Conservation (phyloP, 1,284 basidiomycete genomes). For the Gymnopus androsaceus region DNA sequence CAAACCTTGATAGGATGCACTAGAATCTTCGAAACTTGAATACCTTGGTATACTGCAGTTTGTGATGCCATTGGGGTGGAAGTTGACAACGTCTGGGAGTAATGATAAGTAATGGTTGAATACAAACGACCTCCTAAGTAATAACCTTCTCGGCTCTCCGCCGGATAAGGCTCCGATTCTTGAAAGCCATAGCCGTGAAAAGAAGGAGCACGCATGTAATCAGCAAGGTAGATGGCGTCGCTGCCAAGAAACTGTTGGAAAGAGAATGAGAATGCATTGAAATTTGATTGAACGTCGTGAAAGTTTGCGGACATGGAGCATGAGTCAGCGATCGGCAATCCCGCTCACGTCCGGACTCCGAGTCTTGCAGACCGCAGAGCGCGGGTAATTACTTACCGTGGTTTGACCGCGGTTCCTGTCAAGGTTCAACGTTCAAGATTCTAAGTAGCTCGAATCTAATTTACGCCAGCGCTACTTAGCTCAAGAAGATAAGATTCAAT, state of each 20-base stretch:
- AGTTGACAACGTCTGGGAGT: background rate
- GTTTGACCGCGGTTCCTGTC: no score
- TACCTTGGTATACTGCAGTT: constrained; percentile 34
- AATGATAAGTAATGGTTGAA: background rate
- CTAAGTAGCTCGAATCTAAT: background rate
- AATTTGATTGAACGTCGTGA: no score
- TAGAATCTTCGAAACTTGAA: constrained; percentile 60
- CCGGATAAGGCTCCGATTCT: background rate
- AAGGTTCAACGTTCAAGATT: background rate
- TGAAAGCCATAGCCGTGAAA: background rate
- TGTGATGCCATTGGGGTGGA: background rate
- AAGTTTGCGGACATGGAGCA: no score
- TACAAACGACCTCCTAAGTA: background rate
- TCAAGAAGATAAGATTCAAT: no score
- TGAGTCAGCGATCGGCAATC: no score
- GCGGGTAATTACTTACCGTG: no score
- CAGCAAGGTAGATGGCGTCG: background rate
- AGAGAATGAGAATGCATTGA: no score
- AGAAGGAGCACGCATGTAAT: background rate
- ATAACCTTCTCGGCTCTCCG: background rate
- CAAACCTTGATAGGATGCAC: constrained; percentile 70
- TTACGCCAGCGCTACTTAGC: no score
- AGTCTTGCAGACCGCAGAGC: no score
- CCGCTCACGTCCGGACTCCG: no score
- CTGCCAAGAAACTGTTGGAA: no score